These are phyloP conservation scores for Ulvella scutata DNA, from an alignment of 139 green algal species.

Conservation along the genomic window DNA sequence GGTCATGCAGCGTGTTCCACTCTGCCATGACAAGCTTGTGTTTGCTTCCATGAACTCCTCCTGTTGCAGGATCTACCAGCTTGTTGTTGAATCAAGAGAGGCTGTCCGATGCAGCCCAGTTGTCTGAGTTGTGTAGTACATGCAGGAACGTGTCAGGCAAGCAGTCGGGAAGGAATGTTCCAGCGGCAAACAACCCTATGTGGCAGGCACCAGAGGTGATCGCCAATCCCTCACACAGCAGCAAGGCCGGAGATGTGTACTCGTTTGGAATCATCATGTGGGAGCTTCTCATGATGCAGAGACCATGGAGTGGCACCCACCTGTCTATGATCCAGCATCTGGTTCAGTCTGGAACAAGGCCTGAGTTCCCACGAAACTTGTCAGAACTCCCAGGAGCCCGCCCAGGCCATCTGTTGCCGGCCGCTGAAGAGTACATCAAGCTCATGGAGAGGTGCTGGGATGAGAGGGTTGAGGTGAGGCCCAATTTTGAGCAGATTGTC, in stretches of 20 bases:
- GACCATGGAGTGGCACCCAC: background rate
- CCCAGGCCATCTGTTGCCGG: background rate
- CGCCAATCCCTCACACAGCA: background rate
- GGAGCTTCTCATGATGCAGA: background rate
- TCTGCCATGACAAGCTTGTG: too few species aligned
- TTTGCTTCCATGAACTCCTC: too few species aligned
- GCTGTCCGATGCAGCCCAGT: too few species aligned
- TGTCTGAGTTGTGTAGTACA: too few species aligned
- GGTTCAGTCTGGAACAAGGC: background rate
- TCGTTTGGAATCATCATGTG: constrained; percentile 3
- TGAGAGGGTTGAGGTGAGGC: background rate
- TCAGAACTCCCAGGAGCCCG: background rate
- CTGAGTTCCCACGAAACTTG: background rate
- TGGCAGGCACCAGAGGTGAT: background rate
- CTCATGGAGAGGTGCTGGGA: background rate
- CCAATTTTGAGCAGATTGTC: background rate
- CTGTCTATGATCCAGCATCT: background rate
- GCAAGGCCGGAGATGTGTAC: background rate
- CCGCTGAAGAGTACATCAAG: background rate
- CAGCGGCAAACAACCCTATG: background rate
- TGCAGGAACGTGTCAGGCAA: background rate
- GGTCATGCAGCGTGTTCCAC: too few species aligned
- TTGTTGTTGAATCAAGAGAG: too few species aligned
- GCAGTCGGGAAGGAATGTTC: background rate
- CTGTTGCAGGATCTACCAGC: too few species aligned